Evolutionary conservation across 805 yeast species (phyloP).

Genomic region (Crinitomyces ghanaensis): DNA sequence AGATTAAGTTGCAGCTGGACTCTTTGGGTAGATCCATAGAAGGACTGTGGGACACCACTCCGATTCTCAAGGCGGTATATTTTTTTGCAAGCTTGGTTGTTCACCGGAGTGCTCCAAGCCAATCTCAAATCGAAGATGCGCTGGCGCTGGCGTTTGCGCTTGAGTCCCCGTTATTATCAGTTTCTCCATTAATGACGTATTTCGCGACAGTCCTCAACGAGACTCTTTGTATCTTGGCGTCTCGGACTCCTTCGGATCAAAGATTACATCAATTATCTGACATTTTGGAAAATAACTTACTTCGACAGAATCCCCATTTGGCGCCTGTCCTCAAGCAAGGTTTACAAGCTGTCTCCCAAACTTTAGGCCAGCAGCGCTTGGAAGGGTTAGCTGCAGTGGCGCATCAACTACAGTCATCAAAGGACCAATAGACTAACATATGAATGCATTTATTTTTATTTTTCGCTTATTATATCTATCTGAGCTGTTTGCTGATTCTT

Average conservation of each 20-base stretch:
- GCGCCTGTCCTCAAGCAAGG: no score
- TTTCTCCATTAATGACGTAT: constrained; percentile 14
- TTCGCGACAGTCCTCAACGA: constrained; percentile 12
- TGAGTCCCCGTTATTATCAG: constrained; percentile 15
- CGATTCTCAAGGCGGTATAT: constrained; percentile 17
- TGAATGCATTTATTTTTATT: not conserved
- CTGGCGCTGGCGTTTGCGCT: constrained; percentile 10
- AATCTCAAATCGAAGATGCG: constrained; percentile 6
- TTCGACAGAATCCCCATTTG: no score
- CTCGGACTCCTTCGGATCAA: no score
- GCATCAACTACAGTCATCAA: constrained; percentile 8
- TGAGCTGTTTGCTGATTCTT: no score
- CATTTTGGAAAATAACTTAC: no score
- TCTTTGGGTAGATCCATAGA: constrained; percentile 9
- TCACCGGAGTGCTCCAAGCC: constrained; percentile 6
- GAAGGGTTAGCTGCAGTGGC: constrained; percentile 18
- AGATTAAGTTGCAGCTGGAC: constrained; percentile 5
- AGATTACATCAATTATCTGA: no score
- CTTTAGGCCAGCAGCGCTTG: no score
- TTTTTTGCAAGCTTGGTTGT: constrained; percentile 10
- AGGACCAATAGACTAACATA: not conserved
- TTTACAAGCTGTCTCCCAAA: no score
- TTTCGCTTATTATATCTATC: no score
- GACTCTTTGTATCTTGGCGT: constrained; percentile 7
- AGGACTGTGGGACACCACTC: constrained; percentile 17